These are phyloP conservation scores for Nitzschia palea DNA, from an alignment of 108 stramenopile species.

Conservation along the genomic window DNA sequence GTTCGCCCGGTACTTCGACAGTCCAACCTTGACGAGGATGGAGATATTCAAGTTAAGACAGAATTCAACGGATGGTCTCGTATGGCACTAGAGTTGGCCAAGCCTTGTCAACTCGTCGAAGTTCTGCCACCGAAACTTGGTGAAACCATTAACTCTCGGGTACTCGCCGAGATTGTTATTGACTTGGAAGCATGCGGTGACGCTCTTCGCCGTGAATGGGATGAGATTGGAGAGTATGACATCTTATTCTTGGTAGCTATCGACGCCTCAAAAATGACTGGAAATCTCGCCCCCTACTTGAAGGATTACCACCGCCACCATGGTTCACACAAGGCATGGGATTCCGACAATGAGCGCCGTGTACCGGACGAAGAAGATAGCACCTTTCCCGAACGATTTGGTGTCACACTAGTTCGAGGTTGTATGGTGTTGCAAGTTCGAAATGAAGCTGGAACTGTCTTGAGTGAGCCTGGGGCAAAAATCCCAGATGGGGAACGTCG, in stretches of 20 bases:
- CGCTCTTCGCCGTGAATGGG: conserved; percentile 90
- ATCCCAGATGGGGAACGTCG: conserved; percentile 20
- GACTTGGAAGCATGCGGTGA: conserved; percentile 83
- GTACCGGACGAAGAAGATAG: conserved; percentile 84
- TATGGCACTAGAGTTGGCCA: conserved; percentile 75
- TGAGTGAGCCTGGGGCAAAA: conserved; percentile 73
- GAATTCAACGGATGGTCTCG: conserved; percentile 83
- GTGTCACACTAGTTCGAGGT: conserved; percentile 77
- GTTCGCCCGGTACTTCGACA: conserved; percentile 58
- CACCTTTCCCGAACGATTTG: conserved; percentile 73
- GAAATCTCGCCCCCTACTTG: conserved; percentile 46
- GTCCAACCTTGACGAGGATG: conserved; percentile 33
- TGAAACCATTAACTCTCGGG: conserved; percentile 69
- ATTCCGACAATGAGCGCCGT: conserved; percentile 46
- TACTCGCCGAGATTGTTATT: conserved; percentile 74
- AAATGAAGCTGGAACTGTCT: conserved; percentile 81
- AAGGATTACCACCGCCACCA: conserved; percentile 38
- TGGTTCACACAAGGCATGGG: conserved; percentile 27
- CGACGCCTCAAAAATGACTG: conserved; percentile 73
- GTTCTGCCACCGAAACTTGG: conserved; percentile 88
- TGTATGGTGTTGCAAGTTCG: conserved; percentile 81
- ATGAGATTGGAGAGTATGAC: conserved; percentile 88
- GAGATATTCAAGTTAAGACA: conserved; percentile 44
- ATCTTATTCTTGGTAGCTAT: conserved; percentile 86
- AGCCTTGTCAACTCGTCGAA: conserved; percentile 56